Percentiles rank a stretch among this genome's conserved stretches.
phyloP scores from a whole-genome alignment of 345 rosid genomes.

The Euphorbia tirucalli region DNA sequence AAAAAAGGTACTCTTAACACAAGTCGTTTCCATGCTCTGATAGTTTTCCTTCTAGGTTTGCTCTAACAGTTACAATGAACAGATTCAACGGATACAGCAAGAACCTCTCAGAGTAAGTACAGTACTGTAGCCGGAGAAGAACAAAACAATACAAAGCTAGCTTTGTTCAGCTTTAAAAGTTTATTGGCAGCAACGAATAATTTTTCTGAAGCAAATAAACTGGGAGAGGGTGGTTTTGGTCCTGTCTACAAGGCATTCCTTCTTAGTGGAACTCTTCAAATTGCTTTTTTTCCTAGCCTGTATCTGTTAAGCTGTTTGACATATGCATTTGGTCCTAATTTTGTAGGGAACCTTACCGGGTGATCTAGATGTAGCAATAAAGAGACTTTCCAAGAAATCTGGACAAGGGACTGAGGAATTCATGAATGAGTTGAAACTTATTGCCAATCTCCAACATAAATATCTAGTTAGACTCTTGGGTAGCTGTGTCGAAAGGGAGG shows the following conservation, averaged over 20 bases:
- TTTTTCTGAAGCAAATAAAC: slow-evolving; percentile 18
- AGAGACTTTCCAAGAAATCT: slow-evolving; percentile 22
- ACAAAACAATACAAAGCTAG: not conserved
- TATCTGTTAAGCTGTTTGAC: not conserved
- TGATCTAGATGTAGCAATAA: slow-evolving; percentile 11
- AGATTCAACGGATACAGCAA: not conserved
- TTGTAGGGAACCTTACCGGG: slow-evolving; percentile 10
- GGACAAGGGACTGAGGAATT: slow-evolving; percentile 20
- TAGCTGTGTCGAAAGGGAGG: slow-evolving; percentile 15
- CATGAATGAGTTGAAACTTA: slow-evolving; percentile 18
- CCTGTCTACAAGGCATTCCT: slow-evolving; percentile 16
- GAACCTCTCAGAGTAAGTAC: not conserved
- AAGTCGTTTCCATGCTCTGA: not conserved
- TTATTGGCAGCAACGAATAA: slow-evolving; percentile 17
- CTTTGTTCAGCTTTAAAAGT: not conserved
- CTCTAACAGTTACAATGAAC: not conserved
- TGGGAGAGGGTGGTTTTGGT: slow-evolving; percentile 33
- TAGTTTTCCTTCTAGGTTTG: not conserved
- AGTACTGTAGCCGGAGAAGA: not conserved
- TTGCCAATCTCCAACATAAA: slow-evolving; percentile 26
- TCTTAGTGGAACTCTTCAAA: not conserved
- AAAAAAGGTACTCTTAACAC: not conserved
- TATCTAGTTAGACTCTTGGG: slow-evolving; percentile 27
- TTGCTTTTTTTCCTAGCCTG: not conserved
- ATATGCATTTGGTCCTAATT: not conserved